Evolutionary conservation across 1,284 basidiomycete species (phyloP).

Genomic region (Marasmius tenuissimus): DNA sequence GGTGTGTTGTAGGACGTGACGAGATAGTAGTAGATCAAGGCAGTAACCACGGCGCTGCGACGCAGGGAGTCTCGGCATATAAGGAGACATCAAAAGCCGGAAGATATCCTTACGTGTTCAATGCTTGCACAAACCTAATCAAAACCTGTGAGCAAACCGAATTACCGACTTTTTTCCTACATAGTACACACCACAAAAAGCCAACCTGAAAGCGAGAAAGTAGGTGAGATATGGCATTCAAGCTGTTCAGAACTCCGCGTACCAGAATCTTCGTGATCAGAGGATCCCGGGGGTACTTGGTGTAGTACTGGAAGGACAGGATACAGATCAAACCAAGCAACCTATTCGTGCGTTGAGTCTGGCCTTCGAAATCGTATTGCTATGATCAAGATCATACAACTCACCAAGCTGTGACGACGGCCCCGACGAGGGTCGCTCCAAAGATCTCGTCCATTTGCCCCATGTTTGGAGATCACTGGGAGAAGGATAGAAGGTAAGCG

Average conservation of each 20-base stretch:
- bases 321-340: not conserved
- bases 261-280: not conserved
- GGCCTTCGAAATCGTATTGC: too few relatives aligned
- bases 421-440: not conserved
- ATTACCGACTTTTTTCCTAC: too few relatives aligned
- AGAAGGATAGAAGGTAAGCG: too few relatives aligned
- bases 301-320: not conserved
- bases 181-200: not conserved
- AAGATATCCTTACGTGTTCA: not conserved
- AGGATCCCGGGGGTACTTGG: not conserved
- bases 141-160: too few relatives aligned
- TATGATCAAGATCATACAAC: not conserved
- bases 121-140: not conserved
- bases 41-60: not conserved
- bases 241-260: not conserved
- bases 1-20: not conserved
- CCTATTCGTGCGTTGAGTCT: not conserved
- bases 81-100: not conserved
- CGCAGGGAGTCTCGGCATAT: not conserved
- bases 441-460: not conserved
- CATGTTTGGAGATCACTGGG: too few relatives aligned
- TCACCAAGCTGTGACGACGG: not conserved
- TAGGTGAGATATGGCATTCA: too few relatives aligned
- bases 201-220: not conserved
- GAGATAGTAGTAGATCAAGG: not conserved